Evolutionary conservation across 2,329 filamentous ascomycete genomes (phyloP).

Genomic region (Cladophialophora carrionii): DNA sequence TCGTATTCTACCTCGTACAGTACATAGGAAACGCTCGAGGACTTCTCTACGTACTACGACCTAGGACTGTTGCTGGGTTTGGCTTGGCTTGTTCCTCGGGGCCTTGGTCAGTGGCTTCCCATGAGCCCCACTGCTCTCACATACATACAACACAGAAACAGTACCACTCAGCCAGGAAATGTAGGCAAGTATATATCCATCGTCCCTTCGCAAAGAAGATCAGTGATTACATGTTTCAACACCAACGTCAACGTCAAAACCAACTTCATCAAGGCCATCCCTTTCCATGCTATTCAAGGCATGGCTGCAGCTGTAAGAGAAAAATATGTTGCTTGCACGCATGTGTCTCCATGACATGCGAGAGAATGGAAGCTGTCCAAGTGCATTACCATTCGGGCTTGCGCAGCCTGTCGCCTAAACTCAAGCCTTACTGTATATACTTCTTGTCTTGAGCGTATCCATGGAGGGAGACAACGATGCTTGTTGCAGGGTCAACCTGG

Average conservation of each 20-base stretch:
- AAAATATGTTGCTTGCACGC: neutral
- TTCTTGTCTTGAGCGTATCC: neutral
- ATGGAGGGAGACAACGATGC: neutral
- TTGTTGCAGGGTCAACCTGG: neutral
- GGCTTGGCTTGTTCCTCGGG: no score
- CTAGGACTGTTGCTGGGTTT: no score
- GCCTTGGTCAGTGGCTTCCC: no score
- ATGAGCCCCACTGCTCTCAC: no score
- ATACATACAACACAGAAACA: no score
- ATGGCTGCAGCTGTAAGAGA: neutral
- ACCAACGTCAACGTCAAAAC: neutral
- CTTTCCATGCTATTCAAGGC: neutral
- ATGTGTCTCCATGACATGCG: neutral
- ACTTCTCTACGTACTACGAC: no score
- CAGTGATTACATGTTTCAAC: neutral
- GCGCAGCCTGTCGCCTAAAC: neutral
- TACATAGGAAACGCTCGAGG: no score
- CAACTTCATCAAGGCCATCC: neutral
- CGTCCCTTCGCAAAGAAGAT: neutral
- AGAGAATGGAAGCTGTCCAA: neutral
- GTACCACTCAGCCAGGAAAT: no score
- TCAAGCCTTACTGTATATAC: neutral
- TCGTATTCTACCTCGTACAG: no score
- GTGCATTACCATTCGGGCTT: neutral
- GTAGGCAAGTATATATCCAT: no score